Evolutionary conservation across 1,284 basidiomycete species (phyloP).

Genomic region (Cystobasidiaceae sp.): DNA sequence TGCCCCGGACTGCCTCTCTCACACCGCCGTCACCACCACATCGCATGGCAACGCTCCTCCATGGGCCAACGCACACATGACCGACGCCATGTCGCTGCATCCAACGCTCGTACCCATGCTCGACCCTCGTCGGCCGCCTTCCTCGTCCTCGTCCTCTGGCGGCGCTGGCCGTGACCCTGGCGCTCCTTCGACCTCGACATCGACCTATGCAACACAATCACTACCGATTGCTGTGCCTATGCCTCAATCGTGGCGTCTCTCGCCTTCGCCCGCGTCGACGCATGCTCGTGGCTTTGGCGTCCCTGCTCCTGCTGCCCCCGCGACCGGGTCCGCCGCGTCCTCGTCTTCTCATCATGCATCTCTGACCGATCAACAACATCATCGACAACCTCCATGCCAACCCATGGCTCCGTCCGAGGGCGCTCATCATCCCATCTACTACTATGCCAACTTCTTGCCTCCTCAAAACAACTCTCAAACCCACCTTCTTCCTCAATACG

Average conservation of each 20-base stretch:
- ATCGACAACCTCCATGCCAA: conserved; percentile 5
- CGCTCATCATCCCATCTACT: no score
- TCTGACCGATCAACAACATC: not conserved
- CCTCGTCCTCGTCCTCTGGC: not conserved
- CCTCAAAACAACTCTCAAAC: not conserved
- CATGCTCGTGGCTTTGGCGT: no score
- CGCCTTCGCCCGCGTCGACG: not conserved
- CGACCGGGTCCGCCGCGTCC: not conserved
- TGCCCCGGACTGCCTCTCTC: no score
- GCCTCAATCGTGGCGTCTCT: conserved; percentile 7
- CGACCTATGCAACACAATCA: not conserved
- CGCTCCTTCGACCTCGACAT: not conserved
- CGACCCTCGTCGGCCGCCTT: no score
- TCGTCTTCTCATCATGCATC: not conserved
- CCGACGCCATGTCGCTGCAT: no score
- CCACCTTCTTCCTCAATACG: not conserved
- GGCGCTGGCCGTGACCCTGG: not conserved
- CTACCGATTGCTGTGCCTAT: conserved; percentile 13
- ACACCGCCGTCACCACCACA: no score
- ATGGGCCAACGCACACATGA: no score
- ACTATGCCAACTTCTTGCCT: not conserved
- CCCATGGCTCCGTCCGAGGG: no score
- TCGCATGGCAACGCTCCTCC: no score
- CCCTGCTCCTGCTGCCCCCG: not conserved
- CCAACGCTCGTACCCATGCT: no score